Base-by-base conservation (phyloP, 163 green algal genomes). In the Trebouxiophyceae sp. region DNA sequence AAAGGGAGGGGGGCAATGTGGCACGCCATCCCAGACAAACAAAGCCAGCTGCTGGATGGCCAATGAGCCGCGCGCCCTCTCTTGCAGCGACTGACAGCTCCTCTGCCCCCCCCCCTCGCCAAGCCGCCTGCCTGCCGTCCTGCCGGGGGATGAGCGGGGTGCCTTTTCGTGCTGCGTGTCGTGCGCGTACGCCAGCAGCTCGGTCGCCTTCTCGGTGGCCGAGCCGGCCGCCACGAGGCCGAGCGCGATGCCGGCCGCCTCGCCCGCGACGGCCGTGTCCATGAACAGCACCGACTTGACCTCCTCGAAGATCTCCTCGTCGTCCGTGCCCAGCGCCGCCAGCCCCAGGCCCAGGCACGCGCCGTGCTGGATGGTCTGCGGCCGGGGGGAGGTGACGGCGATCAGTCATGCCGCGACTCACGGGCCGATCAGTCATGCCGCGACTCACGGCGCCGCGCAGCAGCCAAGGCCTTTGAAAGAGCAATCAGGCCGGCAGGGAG, bases 161-260 rank as follows among this genome's bases (percentile, higher is more conserved):
- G 97, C 96, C 82, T 97, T 97, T 79, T 97, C 92, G 69, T 97
- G 92, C 82, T 95, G 82, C 33, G 94, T 99, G 72, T 99, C 95
- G 64, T 96, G 91, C 0, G 93, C 93, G 59, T 99, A 99, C 0
- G 91, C 85, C 58, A 99, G 85, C 86, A 98, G 90, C 81, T 99
- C 93, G 4, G 67, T 73, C 31, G 85, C 80, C 71, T 89, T 87
- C 24, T 95, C 89, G 30, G 72, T 82, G 33, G 73, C 87, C 45
- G 72, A 88, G 64, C 95, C 95, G 24, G 88, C 89, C 62, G 83
- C 76, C 63, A 99, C 81, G 68, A 99, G 84, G 6, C 95, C 95
- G 77, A 99, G 87, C 5, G 78, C 84, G 12, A 98, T 78, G 55
- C 93, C 94, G 0, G 95, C 94, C 2, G 87, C 94, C 62, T 77